These are phyloP conservation scores for Alternaria tenuissima DNA, from an alignment of 2,329 filamentous ascomycete genomes.

Conservation along the genomic window DNA sequence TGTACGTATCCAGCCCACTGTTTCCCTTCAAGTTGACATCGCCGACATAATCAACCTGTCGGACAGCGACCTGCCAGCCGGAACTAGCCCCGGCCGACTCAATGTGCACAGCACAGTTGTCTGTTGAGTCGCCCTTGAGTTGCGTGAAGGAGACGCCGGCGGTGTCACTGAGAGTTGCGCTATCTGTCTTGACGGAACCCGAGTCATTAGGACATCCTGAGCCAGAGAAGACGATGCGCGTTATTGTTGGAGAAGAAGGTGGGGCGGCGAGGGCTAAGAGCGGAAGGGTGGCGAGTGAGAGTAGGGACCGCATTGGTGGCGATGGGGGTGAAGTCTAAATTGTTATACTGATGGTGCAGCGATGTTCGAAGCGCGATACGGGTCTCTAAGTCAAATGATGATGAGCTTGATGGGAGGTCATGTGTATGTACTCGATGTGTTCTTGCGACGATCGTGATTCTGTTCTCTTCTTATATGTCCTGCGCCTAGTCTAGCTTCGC, in stretches of 20 bases:
- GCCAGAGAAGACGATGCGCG: slow-evolving; percentile 36
- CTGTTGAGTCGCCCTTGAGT: slow-evolving; percentile 34
- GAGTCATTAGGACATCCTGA: slow-evolving; percentile 40
- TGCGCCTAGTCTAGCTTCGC: neutral
- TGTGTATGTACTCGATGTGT: neutral
- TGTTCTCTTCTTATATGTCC: neutral
- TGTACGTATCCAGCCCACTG: slow-evolving; percentile 34
- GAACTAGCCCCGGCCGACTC: slow-evolving; percentile 30
- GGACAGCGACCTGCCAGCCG: slow-evolving; percentile 43
- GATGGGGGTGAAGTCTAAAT: neutral
- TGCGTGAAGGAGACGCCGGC: slow-evolving; percentile 35
- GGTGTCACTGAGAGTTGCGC: slow-evolving; percentile 30
- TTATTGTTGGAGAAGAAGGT: slow-evolving; percentile 33
- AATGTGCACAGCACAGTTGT: slow-evolving; percentile 44
- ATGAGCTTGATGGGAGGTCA: neutral
- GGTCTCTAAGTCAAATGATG: neutral
- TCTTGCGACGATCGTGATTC: neutral
- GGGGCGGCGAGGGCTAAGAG: slow-evolving; percentile 31
- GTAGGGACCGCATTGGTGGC: slow-evolving; percentile 23
- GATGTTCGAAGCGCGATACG: neutral
- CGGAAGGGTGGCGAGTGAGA: slow-evolving; percentile 26
- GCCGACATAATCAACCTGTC: slow-evolving; percentile 35
- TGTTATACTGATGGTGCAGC: neutral
- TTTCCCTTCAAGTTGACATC: slow-evolving; percentile 34
- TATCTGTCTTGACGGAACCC: slow-evolving; percentile 29